phyloP scores from a whole-genome alignment of 2,329 filamentous ascomycete species.

The Biscogniauxia marginata region DNA sequence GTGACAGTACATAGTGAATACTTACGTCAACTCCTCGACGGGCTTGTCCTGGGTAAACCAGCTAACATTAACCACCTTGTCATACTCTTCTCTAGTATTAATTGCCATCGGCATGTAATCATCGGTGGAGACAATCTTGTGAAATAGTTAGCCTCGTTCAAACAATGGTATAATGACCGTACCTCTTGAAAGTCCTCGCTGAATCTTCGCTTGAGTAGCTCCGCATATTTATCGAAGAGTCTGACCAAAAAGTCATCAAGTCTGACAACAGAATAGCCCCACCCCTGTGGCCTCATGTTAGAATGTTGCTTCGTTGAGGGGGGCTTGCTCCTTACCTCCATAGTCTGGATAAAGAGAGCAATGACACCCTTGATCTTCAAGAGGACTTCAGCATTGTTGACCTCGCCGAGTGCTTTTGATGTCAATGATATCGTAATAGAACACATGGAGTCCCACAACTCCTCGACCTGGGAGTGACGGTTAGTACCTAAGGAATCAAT shows the following conservation, averaged over 20 bases:
- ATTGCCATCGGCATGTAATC: conserved; percentile 99
- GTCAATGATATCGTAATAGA: conserved; percentile 81
- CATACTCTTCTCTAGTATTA: conserved; percentile 84
- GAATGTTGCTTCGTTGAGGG: not conserved
- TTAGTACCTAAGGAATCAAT: not conserved
- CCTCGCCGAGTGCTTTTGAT: conserved; percentile 70
- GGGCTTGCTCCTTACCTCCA: conserved; percentile 65
- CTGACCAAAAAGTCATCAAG: conserved; percentile 84
- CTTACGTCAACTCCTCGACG: conserved; percentile 70
- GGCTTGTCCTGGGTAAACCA: conserved; percentile 90
- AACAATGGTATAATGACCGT: conserved; percentile 3
- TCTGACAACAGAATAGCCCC: conserved; percentile 80
- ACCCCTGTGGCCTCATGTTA: conserved; percentile 55
- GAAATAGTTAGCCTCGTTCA: conserved; percentile 9
- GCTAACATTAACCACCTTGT: conserved; percentile 92
- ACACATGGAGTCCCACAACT: conserved; percentile 98
- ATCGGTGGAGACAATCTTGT: conserved; percentile 75
- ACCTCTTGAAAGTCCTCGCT: conserved; percentile 95
- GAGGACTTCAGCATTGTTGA: conserved; percentile 85
- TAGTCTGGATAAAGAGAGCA: conserved; percentile 93
- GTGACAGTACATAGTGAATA: conserved; percentile 14
- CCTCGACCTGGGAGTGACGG: conserved; percentile 69
- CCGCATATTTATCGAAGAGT: conserved; percentile 91
- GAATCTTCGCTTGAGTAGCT: conserved; percentile 85
- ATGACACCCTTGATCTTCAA: conserved; percentile 95